These are phyloP conservation scores for Globisporangium spinosum DNA, from an alignment of 352 stramenopile species.

Conservation along the genomic window DNA sequence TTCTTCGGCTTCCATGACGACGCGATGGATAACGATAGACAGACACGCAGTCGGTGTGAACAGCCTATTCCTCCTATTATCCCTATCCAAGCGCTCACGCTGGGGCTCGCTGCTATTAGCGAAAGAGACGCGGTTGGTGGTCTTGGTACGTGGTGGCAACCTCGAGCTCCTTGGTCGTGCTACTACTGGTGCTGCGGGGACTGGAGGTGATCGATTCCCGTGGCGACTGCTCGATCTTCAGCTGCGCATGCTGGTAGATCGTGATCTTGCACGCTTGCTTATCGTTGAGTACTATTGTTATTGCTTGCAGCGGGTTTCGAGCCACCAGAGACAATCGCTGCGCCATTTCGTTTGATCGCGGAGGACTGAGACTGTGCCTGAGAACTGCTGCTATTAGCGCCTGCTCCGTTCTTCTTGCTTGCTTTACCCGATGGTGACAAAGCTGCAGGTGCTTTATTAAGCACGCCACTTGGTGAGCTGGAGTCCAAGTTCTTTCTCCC, in stretches of 20 bases:
- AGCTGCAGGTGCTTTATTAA: too few species aligned
- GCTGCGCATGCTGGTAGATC: constrained; percentile 28
- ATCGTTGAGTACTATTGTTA: too few species aligned
- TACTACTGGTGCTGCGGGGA: constrained; percentile 10
- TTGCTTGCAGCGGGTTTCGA: background rate
- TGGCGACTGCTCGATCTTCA: constrained; percentile 16
- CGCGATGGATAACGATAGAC: too few species aligned
- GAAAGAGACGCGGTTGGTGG: constrained; percentile 37
- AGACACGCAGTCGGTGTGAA: too few species aligned
- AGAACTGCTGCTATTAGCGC: background rate
- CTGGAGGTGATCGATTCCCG: background rate
- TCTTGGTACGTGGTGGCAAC: constrained; percentile 25
- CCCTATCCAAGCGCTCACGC: too few species aligned
- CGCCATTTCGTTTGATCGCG: constrained; percentile 10
- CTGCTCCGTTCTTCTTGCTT: too few species aligned
- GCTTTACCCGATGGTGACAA: too few species aligned
- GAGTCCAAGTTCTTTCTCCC: background rate
- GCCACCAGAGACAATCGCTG: constrained; percentile 2
- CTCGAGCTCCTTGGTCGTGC: constrained; percentile 7
- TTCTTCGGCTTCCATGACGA: too few species aligned
- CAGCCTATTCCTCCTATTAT: too few species aligned
- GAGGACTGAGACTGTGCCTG: background rate
- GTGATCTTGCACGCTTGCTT: constrained; percentile 24
- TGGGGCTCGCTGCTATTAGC: constrained; percentile 7
- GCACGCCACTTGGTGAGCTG: too few species aligned